Evolutionary conservation across 2,329 filamentous ascomycete genomes (phyloP), one percentile per base, ranked within the genome.

Genomic region (Shiraia sp.): DNA sequence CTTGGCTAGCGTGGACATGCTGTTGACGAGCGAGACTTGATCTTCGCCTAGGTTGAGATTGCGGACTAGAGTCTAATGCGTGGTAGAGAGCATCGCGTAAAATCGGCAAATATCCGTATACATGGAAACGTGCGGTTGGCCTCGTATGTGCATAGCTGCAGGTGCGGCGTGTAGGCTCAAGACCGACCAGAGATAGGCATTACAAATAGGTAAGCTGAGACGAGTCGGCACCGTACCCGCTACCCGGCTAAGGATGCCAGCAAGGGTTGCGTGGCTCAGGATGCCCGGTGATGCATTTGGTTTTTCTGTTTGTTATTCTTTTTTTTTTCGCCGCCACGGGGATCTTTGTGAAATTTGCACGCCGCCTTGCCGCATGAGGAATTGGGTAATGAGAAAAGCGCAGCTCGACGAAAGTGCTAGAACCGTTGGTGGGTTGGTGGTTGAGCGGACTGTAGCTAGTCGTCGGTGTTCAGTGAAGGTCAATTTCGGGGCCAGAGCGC

Each of bases 161-260:
- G 38, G 29, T 37, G 42, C 42, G 42, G 45, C 40, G 37, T 26
- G 25, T 23, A 34, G 8, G 8, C 4, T 22, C 19, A 33, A 25
- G 13, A 17, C 9, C 19, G 23, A 16, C 31, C 15, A 34, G 13
- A 10, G 29, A 31, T 27, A 17, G 17, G 34, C 32, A 45, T 44
- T 41, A 38, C 36, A 28, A 47, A 49, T 53, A 24, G 42, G 45
- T 45, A 38, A 30, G 10, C 27, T 32, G 45, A 55, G 55, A 55
- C 55, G 53, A 58, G 47, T 10, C 50, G 52, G 52, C 44, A 36
- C 32, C 19, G 17, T 24, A 36, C 42, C 57, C 55, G 55, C 48
- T 38, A 45, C 35, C 46, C 52, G 32, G 36, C 15, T 28, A 30
- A 23, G 37, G 24, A 27, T 35, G 19, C 13, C 22, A 38, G 39